Base-by-base conservation (phyloP, 257 asterid genomes). In the Thymus mandschuricus region DNA sequence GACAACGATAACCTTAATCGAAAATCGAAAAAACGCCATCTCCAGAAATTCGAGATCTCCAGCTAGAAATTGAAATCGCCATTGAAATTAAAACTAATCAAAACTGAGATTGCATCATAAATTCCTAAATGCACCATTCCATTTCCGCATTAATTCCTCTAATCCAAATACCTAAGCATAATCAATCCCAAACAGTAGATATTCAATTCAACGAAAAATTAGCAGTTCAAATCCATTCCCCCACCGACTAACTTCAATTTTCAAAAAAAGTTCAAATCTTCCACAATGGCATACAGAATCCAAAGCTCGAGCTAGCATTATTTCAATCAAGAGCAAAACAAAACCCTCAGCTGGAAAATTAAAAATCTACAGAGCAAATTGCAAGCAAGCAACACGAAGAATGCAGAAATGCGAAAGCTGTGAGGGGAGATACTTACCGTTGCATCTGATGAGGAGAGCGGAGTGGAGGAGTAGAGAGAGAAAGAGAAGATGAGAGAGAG, bases 381-480 rank as follows among this genome's bases (percentile, higher is more conserved):
- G 61, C 80, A 59, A 61, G 54, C 79, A 41, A 61, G 55, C 54
- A 62, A 75, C 70, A 30, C 49, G 8, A 12, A 59, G 15, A 40
- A 27, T 33, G 46, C 60, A 65, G 71, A 11, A 27, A 1, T 6
- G 21, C 15, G 45, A 7, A 11, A 41, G 68, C 1, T 2, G 38
- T 3, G 21, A 63, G 55, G 41, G 28, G 12, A 31, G 8, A 27
- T 29, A 6, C 4, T 78, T 78, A 91, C 97, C 97, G 65, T 84
- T 94, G 73, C 89, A 86, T 55, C 73, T 84, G 86, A 76, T 65
- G 84, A 82, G 50, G 66, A 86, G 68, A 60, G 82, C 44, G 72
- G 81, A 81, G 78, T 75, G 86, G 9, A 79, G 61, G 2, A 91
- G 79, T 52, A 87, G 85, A 80, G 88, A 77, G 81, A 93, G 83